Evolutionary conservation across 768 basidiomycete species (phyloP), one percentile per base, ranked within the genome.

Genomic region (Hortiboletus campestris): DNA sequence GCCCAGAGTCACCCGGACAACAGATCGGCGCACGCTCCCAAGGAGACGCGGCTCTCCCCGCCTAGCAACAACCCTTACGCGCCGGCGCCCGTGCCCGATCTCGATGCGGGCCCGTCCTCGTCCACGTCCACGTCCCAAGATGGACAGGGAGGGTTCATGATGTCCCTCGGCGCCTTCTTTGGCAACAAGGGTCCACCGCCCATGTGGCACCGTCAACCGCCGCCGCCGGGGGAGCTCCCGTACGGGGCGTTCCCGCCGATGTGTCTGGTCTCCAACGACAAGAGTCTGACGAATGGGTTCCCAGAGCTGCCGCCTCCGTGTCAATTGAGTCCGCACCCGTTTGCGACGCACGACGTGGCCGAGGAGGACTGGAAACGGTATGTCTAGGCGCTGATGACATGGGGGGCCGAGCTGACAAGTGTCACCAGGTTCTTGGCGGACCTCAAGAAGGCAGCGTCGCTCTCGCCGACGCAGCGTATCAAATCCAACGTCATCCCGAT

Each of bases 301-400:
- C 77, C 77, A 0, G 57, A 62, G 14, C 35, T 74, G 8, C 72
- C 76, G 0, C 83, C 83, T 1, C 76, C 77, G 2, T 72, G 76
- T 5, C 52, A 57, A 29, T 29, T 63, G 10, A 56, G 57, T 17
- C 75, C 74, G 11, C 83, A 84, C 61, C 82, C 82, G 25, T 84
- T 84, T 61, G 60, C 64, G 22, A 69, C 75, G 45, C 78, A 80
- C 63, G 81, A 84, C 59, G 66, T 84, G 4, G 59, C 51, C 0
- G 76, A 83, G 65, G 70, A 65, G 17, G 83, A 84, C 63, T 84
- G 83, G 83, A 61, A 67, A 39, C 70, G 72, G 75, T 79, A 13
- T 20, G 62, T 54, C 17, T 6, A 4, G 2, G 14, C 8, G 19
- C 3, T 20, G 48, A 7, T 29, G 20, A 17, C 2, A 25, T 4